Evolutionary conservation across 164 flowering plant species (phyloP).

Genomic region (Malania oleifera): DNA sequence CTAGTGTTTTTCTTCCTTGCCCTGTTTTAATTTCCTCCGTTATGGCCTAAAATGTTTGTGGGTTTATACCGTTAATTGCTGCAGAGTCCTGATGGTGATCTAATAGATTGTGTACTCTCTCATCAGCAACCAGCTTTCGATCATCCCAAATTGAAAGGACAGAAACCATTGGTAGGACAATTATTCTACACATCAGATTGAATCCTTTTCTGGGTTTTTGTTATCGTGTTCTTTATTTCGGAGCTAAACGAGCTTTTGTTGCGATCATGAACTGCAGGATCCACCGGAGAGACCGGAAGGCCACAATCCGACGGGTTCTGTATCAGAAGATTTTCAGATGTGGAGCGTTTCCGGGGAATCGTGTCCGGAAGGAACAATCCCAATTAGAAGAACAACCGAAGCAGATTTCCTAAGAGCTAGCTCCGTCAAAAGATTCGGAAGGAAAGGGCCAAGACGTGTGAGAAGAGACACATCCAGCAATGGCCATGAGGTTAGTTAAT

Average conservation of each 20-base stretch:
- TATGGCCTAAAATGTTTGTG: not conserved
- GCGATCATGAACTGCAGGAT: slow-evolving; percentile 40
- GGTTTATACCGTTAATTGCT: slow-evolving; percentile 1
- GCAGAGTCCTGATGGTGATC: slow-evolving; percentile 66
- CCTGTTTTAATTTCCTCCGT: slow-evolving; percentile 4
- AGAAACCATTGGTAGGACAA: slow-evolving; percentile 43
- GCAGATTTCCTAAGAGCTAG: slow-evolving; percentile 69
- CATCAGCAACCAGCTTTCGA: slow-evolving; percentile 67
- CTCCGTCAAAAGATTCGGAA: slow-evolving; percentile 56
- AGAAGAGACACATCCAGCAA: slow-evolving; percentile 68
- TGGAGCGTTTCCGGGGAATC: slow-evolving; percentile 70
- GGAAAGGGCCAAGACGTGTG: slow-evolving; percentile 44
- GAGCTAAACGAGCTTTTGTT: not conserved
- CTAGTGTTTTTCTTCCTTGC: not conserved
- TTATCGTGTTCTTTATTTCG: not conserved
- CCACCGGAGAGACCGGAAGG: slow-evolving; percentile 80
- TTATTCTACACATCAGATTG: too few species aligned
- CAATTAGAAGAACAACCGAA: slow-evolving; percentile 86
- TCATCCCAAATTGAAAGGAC: slow-evolving; percentile 43
- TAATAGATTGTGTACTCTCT: slow-evolving; percentile 48
- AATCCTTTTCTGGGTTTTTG: not conserved
- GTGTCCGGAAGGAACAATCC: slow-evolving; percentile 87
- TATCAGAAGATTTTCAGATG: slow-evolving; percentile 46
- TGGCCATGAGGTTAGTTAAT: slow-evolving; percentile 96
- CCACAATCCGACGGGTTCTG: slow-evolving; percentile 23